Evolutionary conservation across 208 protist genomes (phyloP).

Genomic region (Angomonas ambiguus): DNA sequence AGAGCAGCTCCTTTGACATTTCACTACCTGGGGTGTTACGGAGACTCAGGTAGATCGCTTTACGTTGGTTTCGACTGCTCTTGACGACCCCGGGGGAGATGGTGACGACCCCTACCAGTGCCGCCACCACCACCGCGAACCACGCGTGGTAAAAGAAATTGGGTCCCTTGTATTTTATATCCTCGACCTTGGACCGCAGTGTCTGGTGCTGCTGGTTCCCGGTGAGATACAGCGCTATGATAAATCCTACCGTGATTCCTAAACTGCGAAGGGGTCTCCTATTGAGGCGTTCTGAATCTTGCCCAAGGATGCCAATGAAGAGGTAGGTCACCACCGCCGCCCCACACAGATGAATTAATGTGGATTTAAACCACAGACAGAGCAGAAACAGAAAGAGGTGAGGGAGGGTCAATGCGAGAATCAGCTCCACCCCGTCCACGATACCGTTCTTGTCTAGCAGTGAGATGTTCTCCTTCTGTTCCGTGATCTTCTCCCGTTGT

Average conservation of each 20-base stretch:
- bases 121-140: not conserved
- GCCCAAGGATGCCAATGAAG: not conserved
- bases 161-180: not conserved
- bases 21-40: not conserved
- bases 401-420: not conserved
- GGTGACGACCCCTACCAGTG: not conserved
- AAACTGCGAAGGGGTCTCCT: not conserved
- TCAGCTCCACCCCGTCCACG: not conserved
- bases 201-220: not conserved
- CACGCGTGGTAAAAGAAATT: not conserved
- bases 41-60: not conserved
- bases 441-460: not conserved
- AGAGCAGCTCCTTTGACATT: not conserved
- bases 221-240: not conserved
- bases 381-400: not conserved
- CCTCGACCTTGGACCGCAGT: not conserved
- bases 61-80: not conserved
- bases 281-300: not conserved
- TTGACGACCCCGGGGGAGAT: conserved; percentile 8
- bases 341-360: not conserved
- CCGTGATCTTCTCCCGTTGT: not conserved
- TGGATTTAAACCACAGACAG: not conserved
- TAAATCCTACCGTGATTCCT: not conserved
- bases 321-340: not conserved
- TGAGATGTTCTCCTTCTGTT: not conserved